A percentile compares a stretch with the other conserved stretches of the same genome.
phyloP scores from a whole-genome alignment of 257 asterid species.

The Eucommia ulmoides region DNA sequence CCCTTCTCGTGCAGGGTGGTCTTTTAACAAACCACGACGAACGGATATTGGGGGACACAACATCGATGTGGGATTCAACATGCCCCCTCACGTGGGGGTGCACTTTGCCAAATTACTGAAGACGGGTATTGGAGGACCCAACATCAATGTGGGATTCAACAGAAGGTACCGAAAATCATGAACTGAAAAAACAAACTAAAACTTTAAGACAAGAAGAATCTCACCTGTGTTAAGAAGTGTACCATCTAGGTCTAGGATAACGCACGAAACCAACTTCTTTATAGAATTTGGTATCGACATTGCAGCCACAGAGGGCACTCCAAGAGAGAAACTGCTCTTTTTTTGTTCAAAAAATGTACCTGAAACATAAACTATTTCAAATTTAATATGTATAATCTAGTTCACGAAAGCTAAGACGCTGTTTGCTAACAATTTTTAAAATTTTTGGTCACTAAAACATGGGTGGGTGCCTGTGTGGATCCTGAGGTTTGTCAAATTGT shows the following conservation, averaged over 20 bases:
- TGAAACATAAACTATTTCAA: background rate
- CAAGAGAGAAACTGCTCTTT: background rate
- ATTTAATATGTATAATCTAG: too few species aligned
- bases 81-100: background rate
- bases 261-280: constrained; percentile 54
- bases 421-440: too few species aligned
- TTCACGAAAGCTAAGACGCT: too few species aligned
- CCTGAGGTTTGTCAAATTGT: too few species aligned
- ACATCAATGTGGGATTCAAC: too few species aligned
- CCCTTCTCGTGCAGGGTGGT: too few species aligned
- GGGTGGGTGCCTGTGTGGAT: too few species aligned
- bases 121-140: background rate
- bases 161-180: too few species aligned
- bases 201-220: constrained; percentile 10
- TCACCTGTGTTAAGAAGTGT: constrained; percentile 84
- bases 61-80: background rate
- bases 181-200: background rate
- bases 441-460: too few species aligned
- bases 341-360: too few species aligned
- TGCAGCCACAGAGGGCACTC: background rate
- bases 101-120: background rate
- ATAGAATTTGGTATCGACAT: constrained; percentile 32
- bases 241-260: constrained; percentile 92
- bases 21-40: too few species aligned
- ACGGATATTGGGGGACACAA: too few species aligned